Base-by-base conservation (phyloP, 768 basidiomycete genomes). In the Boletus sp. region DNA sequence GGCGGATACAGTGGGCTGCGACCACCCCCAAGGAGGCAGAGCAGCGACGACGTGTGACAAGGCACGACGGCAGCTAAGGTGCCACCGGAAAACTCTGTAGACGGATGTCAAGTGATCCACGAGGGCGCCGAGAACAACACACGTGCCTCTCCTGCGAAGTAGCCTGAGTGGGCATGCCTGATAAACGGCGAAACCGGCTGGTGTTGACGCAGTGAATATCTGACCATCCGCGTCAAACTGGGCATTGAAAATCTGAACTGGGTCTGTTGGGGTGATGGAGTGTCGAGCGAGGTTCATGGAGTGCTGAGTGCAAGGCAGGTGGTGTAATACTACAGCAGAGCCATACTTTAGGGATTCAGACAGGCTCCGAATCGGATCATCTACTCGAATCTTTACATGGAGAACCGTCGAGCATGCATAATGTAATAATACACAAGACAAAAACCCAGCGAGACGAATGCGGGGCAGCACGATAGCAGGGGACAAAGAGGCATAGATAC, bases 11-110 rank as follows among this genome's bases (percentile, higher is more conserved):
- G 81, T 32, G 93, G 93, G 70, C 90, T 93, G 53, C 86, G 82
- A 39, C 93, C 92, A 45, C 93, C 93, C 48, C 93, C 93, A 53
- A 94, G 78, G 47, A 95, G 84, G 72, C 94, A 93, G 48, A 94
- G 77, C 20, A 95, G 76, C 57, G 91, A 92, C 11, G 91, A 86
- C 11, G 85, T 81, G 67, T 94, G 91, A 54, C 92, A 75, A 3
- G 93, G 93, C 14, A 91, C 80, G 17, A 83, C 89, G 28, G 82
- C 78, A n/a, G 87, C 76, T 1, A 94, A 77, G 2, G 92, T 93
- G 30, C 92, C 92, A 39, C 87, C 87, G 14, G 80, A 80, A 54
- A 94, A 77, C 70, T 93, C 91, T 94, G 67, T 37, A 52, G 54
- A 56, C 11, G 35, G 53, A 29, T 52, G 51, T 74, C 48, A 71